These are phyloP conservation scores for Leptographium lundbergii DNA, from an alignment of 2,329 filamentous ascomycete genomes.

Conservation along the genomic window DNA sequence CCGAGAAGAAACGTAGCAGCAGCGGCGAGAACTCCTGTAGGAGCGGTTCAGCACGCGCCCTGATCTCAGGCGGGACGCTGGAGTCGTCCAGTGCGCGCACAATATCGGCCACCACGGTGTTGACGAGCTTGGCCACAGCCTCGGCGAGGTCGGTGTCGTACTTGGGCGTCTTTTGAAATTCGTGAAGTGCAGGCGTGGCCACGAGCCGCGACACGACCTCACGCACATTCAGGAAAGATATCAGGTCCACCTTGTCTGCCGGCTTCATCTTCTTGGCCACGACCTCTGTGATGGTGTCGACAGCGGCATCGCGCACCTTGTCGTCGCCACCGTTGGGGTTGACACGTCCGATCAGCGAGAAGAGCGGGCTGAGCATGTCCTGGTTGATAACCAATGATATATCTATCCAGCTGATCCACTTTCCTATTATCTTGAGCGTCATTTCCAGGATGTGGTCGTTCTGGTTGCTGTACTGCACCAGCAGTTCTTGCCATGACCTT, in stretches of 20 bases:
- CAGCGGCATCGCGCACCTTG: conserved; percentile 76
- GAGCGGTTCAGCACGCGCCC: conserved; percentile 65
- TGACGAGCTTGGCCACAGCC: conserved; percentile 88
- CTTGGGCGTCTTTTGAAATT: conserved; percentile 65
- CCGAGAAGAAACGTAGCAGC: conserved; percentile 85
- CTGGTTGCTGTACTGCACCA: conserved; percentile 61
- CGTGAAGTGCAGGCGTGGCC: conserved; percentile 65
- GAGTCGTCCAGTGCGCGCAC: conserved; percentile 70
- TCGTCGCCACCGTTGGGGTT: conserved; percentile 52
- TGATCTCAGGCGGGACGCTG: conserved; percentile 48
- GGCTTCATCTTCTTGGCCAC: conserved; percentile 97
- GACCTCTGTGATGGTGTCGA: conserved; percentile 91
- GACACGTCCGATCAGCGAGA: conserved; percentile 74
- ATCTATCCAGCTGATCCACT: conserved; percentile 98
- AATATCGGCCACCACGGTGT: conserved; percentile 76
- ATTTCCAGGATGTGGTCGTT: conserved; percentile 69
- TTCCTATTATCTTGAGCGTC: conserved; percentile 81
- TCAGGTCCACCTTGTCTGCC: conserved; percentile 86
- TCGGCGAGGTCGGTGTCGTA: conserved; percentile 96
- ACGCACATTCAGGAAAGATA: conserved; percentile 76
- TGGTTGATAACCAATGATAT: conserved; percentile 88
- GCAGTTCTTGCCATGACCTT: conserved; percentile 80
- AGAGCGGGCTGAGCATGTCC: conserved; percentile 70
- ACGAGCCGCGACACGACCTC: conserved; percentile 80
- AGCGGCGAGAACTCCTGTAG: conserved; percentile 76